Evolutionary conservation across 2,329 filamentous ascomycete genomes (phyloP), one percentile per base, ranked within the genome.

Genomic region (Ophiostoma angusticollis): DNA sequence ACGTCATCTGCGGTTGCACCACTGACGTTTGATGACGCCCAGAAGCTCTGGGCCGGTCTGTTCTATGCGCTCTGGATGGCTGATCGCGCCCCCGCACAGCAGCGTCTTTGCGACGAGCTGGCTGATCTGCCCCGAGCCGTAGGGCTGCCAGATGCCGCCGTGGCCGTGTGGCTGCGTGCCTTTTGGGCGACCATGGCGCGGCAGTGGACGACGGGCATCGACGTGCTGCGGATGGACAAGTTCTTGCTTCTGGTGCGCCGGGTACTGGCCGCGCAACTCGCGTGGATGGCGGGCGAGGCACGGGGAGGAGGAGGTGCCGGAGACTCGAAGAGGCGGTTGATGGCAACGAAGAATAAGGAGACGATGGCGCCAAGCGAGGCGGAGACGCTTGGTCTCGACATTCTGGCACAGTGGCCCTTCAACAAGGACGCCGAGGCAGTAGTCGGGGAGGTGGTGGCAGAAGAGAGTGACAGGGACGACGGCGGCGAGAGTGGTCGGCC

Each of bases 31-130:
- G 58, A 81, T 48, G 86, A 94, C 47, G 67, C 84, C 35, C 67
- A 89, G 44, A 94, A 94, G 64, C 72, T 96, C 48, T 94, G 86
- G 85, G 93, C 93, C 56, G 89, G 86, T 5, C 73, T 96, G 16
- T 95, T 91, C 67, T 95, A 86, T 68, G 80, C 80, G 54, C 74
- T 91, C 53, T 95, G 85, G 80, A 91, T 94, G 78, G 85, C 80
- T 58, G 87, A 95, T 67, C 83, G 86, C 34, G 80, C 86, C 9
- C 63, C 78, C n/a, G 79, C 83, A 3, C 89, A 95, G 65, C 86
- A 94, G 65, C 73, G 73, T 31, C 80, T 96, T 32, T 82, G 83
- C 49, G 63, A 69, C 48, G 79, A 87, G 45, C 79, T 96, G 40
- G 82, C 86, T 31, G 71, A 62, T 1, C 74, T 95, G 35, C 45